These are phyloP conservation scores for Selaginella moellendorffii DNA, from an alignment of 75 land plant species.

Conservation along the genomic window DNA sequence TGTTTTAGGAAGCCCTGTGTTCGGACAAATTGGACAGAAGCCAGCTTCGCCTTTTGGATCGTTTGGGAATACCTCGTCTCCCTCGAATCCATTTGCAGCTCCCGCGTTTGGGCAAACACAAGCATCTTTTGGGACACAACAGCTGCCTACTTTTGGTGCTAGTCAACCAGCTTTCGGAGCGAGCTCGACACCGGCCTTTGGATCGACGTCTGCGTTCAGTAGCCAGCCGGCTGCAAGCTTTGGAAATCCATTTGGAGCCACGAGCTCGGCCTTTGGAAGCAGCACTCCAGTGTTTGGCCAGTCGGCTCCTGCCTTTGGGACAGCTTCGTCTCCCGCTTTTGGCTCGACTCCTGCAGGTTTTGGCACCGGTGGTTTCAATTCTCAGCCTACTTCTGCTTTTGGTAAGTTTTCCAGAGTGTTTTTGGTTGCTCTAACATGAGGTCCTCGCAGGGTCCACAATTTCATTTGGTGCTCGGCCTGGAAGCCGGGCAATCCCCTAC, in stretches of 20 bases:
- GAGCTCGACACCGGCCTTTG: slow-evolving; percentile 16
- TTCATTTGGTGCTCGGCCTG: slow-evolving; percentile 55
- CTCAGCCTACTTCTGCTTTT: slow-evolving; percentile 32
- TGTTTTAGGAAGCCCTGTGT: slow-evolving; percentile 43
- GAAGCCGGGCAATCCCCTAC: slow-evolving; percentile 62
- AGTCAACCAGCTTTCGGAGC: slow-evolving; percentile 65
- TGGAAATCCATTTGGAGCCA: slow-evolving; percentile 47
- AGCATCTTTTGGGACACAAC: slow-evolving; percentile 63
- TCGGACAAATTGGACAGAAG: slow-evolving; percentile 63
- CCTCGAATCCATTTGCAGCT: slow-evolving; percentile 77
- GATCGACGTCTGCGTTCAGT: slow-evolving; percentile 48
- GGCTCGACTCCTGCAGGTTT: slow-evolving; percentile 43
- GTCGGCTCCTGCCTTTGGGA: slow-evolving; percentile 32
- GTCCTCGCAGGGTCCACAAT: slow-evolving; percentile 11
- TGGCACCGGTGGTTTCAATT: slow-evolving; percentile 20
- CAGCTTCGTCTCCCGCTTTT: slow-evolving; percentile 42
- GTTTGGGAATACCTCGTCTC: slow-evolving; percentile 66
- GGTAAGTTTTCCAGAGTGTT: slow-evolving; percentile 20
- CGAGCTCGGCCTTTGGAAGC: slow-evolving; percentile 43
- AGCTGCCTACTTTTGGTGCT: slow-evolving; percentile 42
- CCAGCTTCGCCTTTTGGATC: slow-evolving; percentile 68
- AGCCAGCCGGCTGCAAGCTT: slow-evolving; percentile 45
- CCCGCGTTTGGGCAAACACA: slow-evolving; percentile 61
- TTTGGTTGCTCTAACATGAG: background rate
- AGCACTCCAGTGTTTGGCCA: slow-evolving; percentile 31